Percentiles rank a stretch among this genome's conserved stretches.
Evolutionary conservation across 169 alveolate species (phyloP).

Genomic region (Eimeria sp.): DNA sequence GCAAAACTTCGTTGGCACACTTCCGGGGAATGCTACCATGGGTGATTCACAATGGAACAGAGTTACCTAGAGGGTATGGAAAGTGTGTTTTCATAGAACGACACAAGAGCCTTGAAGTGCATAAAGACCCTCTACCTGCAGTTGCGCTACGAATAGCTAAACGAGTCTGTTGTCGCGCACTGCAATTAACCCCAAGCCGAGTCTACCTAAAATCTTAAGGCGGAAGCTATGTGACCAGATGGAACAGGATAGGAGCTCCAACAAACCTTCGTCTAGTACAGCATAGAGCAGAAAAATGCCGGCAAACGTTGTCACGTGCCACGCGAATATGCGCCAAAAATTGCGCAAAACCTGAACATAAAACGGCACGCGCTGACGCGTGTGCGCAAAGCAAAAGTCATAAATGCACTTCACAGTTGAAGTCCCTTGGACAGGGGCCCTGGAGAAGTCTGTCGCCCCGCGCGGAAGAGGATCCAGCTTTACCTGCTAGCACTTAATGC

Average conservation of each 20-base stretch:
- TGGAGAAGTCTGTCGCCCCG: not conserved
- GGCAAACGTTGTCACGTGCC: constrained; percentile 82
- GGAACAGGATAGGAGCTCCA: not conserved
- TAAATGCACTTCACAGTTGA: not conserved
- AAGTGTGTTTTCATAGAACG: not conserved
- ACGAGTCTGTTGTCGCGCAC: not conserved
- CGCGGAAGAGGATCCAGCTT: not conserved
- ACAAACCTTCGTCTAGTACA: constrained; percentile 75
- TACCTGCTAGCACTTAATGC: not conserved
- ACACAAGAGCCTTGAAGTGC: not conserved
- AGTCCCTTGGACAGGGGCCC: not conserved
- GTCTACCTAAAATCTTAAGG: not conserved
- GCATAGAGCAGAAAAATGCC: constrained; percentile 70
- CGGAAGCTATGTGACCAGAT: not conserved
- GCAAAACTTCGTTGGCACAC: not conserved
- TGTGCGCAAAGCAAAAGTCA: constrained; percentile 72
- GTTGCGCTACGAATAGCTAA: not conserved
- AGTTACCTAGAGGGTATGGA: not conserved
- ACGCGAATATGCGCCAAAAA: constrained; percentile 83
- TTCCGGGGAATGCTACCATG: not conserved
- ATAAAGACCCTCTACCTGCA: not conserved
- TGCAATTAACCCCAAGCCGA: not conserved
- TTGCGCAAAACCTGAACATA: constrained; percentile 82
- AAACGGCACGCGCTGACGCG: constrained; percentile 84
- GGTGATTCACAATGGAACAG: not conserved